Evolutionary conservation across 179 eudicot genomes (phyloP), one percentile per base, ranked within the genome.

Genomic region (Beta lomatogona): DNA sequence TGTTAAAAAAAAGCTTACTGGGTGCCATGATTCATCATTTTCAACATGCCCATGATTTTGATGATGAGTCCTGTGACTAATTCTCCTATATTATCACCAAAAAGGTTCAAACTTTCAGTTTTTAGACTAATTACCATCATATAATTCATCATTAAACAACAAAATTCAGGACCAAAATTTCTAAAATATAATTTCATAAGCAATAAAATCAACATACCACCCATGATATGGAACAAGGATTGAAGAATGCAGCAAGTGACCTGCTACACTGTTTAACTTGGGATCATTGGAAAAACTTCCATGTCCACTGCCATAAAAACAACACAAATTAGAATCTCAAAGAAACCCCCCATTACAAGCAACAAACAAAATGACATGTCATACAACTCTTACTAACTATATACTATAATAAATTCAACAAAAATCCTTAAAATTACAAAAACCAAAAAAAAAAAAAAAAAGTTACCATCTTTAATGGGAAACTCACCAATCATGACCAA

Each of bases 201-300:
- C 41, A 50, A 21, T 10, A 72, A 48, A 50, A 52, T 72, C 4
- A 83, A 81, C 85, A 60, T 85, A 94, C 98, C 98, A 94, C 87
- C 98, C 98, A 90, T 94, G 97, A 79, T 94, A 94, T 50, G 98
- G 98, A 73, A 94, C 98, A 54, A 94, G 95, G 82, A 94, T 94
- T 55, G 95, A 89, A 73, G 98, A 92, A 86, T 92, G 98, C 86
- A 94, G 95, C 78, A 94, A 71, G 85, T 94, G 98, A 36, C 98
- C 98, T 53, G 78, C 93, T 9, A 94, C 91, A 81, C 93, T 94
- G 77, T 94, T 94, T 79, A 94, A 78, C 87, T 92, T 94, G 5
- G 73, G 90, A 71, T 92, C 79, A 81, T 81, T 91, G 15, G 98
- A 94, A 86, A 94, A 94, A 83, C 97, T 94, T 81, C 98, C 97